Evolutionary conservation across 352 stramenopile species (phyloP), one percentile per base, ranked within the genome.

Genomic region (Plasmopara viticola): DNA sequence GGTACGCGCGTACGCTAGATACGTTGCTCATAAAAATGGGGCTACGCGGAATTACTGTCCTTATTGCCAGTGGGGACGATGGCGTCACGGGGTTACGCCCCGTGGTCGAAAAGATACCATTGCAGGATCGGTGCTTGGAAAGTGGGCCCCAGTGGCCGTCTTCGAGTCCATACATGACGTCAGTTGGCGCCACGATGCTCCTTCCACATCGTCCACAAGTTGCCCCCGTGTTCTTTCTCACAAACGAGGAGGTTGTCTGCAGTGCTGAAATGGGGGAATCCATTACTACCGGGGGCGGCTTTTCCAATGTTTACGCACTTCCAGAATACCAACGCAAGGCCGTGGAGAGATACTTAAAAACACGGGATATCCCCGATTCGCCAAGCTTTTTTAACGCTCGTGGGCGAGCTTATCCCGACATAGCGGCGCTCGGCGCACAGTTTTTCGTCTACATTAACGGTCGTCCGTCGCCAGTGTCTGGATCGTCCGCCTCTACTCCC

Each of bases 21-120:
- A 73, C 72, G 1, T 67, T 96, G 44, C 63, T 96, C 5, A 90
- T 94, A 46, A 97, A 97, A 57, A 84, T 95, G 70, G 90, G 84
- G 7, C 33, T 94, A 3, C 78, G 74, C 14, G 90, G 90, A 31
- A 90, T 96, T 45, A 90, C 85, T 2, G 71, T 97, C 3, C 51
- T 97, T 1, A 69, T 96, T 30, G 78, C 89, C 2, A 81, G 76
- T 58, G 90, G 90, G 1, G 90, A 97, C 51, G 83, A 95, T 56
- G 90, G 90, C 34, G 85, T 91, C 30, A 85, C 77, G 13, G 90
- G 81, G 17, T 52, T 93, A 28, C 78, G 68, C 7, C 58, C 78
- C 29, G 74, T 85, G 51, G 85, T 91, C 17, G 53, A 74, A 18
- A 84, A 89, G 20, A 44, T 90, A 0, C 51, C 70, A 0, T 20